Conservation (phyloP, 768 basidiomycete genomes). For the Boletus reticulatus region DNA sequence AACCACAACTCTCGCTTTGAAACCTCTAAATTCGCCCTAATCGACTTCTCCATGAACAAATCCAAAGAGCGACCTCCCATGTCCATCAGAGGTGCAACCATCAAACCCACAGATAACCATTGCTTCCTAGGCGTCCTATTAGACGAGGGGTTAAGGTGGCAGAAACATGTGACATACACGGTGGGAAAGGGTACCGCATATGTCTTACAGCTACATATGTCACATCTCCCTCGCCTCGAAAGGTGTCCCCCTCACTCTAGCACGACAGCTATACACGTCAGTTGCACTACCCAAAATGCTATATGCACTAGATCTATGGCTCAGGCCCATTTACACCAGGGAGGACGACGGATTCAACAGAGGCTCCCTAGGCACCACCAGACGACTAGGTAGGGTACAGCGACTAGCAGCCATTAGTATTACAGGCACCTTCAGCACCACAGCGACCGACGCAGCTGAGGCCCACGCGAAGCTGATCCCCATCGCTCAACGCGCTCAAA, state of each 20-base stretch:
- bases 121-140: not conserved
- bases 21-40: constrained; percentile 18
- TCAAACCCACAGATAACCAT: not conserved
- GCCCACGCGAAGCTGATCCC: not conserved
- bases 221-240: not conserved
- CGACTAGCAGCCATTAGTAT: not conserved
- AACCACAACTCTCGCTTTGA: constrained; percentile 25
- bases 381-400: not conserved
- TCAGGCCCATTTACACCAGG: not conserved
- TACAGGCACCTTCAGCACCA: not conserved
- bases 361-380: not conserved
- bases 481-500: accelerated
- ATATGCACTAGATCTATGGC: not conserved
- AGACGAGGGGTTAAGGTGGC: not conserved
- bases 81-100: not conserved
- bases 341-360: not conserved
- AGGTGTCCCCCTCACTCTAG: not conserved
- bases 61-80: not conserved
- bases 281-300: not conserved
- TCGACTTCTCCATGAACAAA: constrained; percentile 4
- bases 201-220: not conserved
- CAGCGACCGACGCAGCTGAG: not conserved
- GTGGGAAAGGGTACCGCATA: not conserved
- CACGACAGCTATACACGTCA: not conserved
- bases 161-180: not conserved